Conservation (phyloP, 352 stramenopile genomes). For the Phytophthora citrophthora region DNA sequence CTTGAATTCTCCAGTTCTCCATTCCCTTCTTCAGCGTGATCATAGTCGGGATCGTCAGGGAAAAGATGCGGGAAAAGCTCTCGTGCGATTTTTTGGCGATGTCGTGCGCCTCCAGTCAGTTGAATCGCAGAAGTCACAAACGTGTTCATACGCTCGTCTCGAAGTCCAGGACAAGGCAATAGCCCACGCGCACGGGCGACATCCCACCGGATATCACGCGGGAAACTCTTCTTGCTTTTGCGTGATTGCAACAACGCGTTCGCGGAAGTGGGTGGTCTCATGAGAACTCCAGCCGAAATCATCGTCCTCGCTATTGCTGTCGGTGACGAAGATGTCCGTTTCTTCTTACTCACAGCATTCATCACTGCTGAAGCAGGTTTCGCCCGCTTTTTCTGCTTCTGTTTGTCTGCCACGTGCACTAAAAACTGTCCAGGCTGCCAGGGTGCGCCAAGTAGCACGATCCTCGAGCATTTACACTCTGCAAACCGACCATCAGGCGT, state of each 20-base stretch:
- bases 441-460: conserved; percentile 56
- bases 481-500: conserved; percentile 71
- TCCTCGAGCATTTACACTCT: conserved; percentile 69
- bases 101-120: conserved; percentile 66
- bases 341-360: conserved; percentile 23
- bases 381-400: conserved; percentile 40
- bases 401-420: conserved; percentile 62
- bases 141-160: conserved; percentile 55
- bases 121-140: conserved; percentile 69
- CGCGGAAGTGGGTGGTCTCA: conserved; percentile 20
- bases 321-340: conserved; percentile 11
- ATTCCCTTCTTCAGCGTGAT: conserved; percentile 15
- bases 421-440: conserved; percentile 73
- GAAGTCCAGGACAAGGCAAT: conserved; percentile 70
- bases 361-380: conserved; percentile 13
- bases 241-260: conserved; percentile 26
- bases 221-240: conserved; percentile 54
- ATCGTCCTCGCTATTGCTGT: conserved; percentile 7
- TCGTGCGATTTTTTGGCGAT: conserved; percentile 67
- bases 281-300: conserved; percentile 9
- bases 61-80: conserved; percentile 80
- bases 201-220: conserved; percentile 65
- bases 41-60: conserved; percentile 19
- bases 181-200: conserved; percentile 42
- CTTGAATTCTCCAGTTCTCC: conserved; percentile 7